Percentiles rank a stretch among this genome's conserved stretches.
phyloP scores from a whole-genome alignment of 176 grass and related monocot species.

The Stipa capillata region DNA sequence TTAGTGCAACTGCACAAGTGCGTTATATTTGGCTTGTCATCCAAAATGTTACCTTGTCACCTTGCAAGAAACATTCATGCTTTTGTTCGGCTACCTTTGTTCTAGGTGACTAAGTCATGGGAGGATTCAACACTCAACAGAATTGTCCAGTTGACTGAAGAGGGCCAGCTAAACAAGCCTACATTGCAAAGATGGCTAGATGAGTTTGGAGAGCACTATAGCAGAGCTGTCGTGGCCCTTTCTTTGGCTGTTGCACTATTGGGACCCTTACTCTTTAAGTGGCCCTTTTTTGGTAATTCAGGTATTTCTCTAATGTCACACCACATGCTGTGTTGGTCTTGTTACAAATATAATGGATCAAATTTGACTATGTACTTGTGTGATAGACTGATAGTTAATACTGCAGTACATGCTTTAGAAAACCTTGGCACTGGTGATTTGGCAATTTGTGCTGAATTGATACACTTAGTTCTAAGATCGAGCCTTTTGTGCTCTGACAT shows the following conservation, averaged over 20 bases:
- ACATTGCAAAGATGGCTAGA: conserved; percentile 97
- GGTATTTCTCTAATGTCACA: conserved; percentile 44
- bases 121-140: conserved; percentile 93
- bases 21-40: not conserved
- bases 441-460: conserved; percentile 1
- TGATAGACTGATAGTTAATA: too few species aligned
- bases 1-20: not conserved
- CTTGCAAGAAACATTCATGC: too few species aligned
- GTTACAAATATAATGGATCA: too few species aligned
- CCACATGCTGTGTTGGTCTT: not conserved
- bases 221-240: conserved; percentile 79
- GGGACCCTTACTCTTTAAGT: conserved; percentile 92
- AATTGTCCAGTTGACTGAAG: conserved; percentile 85
- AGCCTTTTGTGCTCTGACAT: conserved; percentile 23
- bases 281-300: conserved; percentile 94
- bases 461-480: not conserved
- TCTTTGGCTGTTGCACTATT: conserved; percentile 77
- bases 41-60: conserved; percentile 1
- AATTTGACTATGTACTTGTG: too few species aligned
- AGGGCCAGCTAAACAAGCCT: conserved; percentile 95
- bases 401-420: not conserved
- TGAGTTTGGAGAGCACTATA: conserved; percentile 93
- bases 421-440: not conserved
- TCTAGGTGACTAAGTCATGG: conserved; percentile 95
- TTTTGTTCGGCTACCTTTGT: conserved; percentile 18